Evolutionary conservation across 768 basidiomycete genomes (phyloP).

Genomic region (Rubroboletus pulcherrimus): DNA sequence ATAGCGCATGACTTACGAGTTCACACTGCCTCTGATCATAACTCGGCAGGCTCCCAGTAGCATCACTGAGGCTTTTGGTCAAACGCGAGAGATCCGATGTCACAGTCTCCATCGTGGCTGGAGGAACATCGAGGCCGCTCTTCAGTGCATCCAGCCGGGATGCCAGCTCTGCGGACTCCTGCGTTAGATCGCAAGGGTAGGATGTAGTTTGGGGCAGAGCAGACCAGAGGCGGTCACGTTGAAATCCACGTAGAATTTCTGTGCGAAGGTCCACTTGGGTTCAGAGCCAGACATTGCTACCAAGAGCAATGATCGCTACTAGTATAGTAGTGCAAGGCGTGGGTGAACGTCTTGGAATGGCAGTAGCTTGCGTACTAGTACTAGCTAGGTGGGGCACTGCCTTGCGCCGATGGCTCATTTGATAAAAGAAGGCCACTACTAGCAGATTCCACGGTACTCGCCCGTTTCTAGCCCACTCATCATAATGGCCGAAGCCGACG

Average conservation of each 20-base stretch:
- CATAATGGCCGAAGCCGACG: constrained; percentile 18
- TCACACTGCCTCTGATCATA: constrained; percentile 77
- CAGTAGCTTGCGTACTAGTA: background rate
- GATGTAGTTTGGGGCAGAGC: background rate
- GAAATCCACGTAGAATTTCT: constrained; percentile 27
- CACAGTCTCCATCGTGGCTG: constrained; percentile 41
- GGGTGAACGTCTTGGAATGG: background rate
- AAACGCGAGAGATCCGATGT: constrained; percentile 53
- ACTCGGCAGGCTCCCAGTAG: constrained; percentile 58
- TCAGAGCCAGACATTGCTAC: constrained; percentile 19
- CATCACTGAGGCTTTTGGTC: constrained; percentile 60
- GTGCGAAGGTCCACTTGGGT: constrained; percentile 29
- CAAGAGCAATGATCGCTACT: background rate
- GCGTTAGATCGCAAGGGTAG: constrained; percentile 13
- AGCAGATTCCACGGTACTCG: background rate
- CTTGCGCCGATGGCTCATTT: background rate
- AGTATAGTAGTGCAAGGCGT: background rate
- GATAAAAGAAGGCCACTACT: background rate
- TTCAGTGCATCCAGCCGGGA: constrained; percentile 43
- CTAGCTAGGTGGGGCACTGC: background rate
- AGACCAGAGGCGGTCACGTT: constrained; percentile 25
- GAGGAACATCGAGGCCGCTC: constrained; percentile 21
- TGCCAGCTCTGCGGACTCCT: constrained; percentile 41
- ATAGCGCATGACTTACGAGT: constrained; percentile 41
- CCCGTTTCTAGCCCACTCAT: background rate